Percentiles rank a stretch among this genome's conserved stretches.
Conservation (phyloP, 257 asterid genomes). For the Solanum ahanhuiri region DNA sequence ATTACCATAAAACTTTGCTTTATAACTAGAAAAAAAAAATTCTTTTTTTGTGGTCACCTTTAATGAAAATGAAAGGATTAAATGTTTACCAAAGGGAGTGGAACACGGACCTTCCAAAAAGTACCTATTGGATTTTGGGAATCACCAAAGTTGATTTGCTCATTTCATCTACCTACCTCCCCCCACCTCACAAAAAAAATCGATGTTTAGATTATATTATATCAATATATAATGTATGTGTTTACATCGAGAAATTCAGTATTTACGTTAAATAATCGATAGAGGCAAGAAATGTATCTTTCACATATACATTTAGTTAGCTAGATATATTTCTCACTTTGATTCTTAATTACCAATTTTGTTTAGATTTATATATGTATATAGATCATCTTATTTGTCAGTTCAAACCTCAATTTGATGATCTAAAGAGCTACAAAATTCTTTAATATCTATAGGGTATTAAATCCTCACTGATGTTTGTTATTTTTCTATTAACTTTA, state of each 20-base stretch:
- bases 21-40: neutral
- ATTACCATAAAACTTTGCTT: constrained; percentile 18
- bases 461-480: neutral
- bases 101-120: constrained; percentile 30
- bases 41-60: constrained; percentile 28
- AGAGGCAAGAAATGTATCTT: neutral
- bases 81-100: constrained; percentile 15
- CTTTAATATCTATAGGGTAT: no score
- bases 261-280: neutral
- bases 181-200: neutral
- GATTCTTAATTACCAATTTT: no score
- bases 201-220: no score
- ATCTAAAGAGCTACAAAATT: neutral
- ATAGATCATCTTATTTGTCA: neutral
- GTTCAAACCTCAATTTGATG: neutral
- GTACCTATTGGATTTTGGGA: constrained; percentile 29
- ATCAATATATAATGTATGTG: neutral
- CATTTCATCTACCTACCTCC: neutral
- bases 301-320: no score
- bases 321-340: no score
- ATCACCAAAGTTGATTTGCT: constrained; percentile 32
- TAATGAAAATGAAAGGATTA: constrained; percentile 32
- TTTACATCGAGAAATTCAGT: no score
- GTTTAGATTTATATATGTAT: neutral
- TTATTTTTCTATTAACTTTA: neutral